phyloP scores from a whole-genome alignment of 2,329 filamentous ascomycete species.

The Passalora sequoiae region DNA sequence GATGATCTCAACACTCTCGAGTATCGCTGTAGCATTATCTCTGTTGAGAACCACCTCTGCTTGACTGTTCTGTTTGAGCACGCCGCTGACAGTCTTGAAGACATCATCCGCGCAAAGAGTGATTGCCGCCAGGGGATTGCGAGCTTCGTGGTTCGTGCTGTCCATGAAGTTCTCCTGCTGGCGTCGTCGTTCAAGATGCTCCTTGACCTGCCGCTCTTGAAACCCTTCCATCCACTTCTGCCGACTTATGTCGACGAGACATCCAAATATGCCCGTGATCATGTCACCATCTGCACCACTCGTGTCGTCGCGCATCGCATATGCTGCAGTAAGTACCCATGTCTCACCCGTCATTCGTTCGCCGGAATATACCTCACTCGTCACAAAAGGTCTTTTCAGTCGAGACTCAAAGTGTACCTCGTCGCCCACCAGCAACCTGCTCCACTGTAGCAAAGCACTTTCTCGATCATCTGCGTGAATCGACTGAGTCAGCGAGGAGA shows the following conservation, averaged over 20 bases:
- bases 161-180: constrained; percentile 33
- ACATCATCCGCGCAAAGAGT: constrained; percentile 41
- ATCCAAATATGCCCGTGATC: constrained; percentile 34
- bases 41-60: neutral
- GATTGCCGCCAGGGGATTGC: constrained; percentile 42
- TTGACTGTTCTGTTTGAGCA: neutral
- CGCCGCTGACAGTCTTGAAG: constrained; percentile 4
- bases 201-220: constrained; percentile 35
- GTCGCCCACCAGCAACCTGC: constrained; percentile 16
- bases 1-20: constrained; percentile 30
- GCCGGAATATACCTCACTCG: constrained; percentile 13
- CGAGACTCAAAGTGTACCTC: constrained; percentile 31
- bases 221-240: constrained; percentile 38
- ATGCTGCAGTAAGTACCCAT: constrained; percentile 21
- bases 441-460: constrained; percentile 10
- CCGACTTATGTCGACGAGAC: constrained; percentile 37
- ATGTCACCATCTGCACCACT: constrained; percentile 13
- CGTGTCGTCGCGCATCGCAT: constrained; percentile 4
- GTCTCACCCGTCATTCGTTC: constrained; percentile 17
- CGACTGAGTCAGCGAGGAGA: constrained; percentile 5
- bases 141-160: constrained; percentile 37
- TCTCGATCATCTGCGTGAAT: constrained; percentile 14
- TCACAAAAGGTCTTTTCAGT: constrained; percentile 13
- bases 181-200: constrained; percentile 35
- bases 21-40: constrained; percentile 7